These are phyloP conservation scores for Penicillium psychrofluorescens DNA, from an alignment of 495 filamentous ascomycete genomes.

Conservation along the genomic window DNA sequence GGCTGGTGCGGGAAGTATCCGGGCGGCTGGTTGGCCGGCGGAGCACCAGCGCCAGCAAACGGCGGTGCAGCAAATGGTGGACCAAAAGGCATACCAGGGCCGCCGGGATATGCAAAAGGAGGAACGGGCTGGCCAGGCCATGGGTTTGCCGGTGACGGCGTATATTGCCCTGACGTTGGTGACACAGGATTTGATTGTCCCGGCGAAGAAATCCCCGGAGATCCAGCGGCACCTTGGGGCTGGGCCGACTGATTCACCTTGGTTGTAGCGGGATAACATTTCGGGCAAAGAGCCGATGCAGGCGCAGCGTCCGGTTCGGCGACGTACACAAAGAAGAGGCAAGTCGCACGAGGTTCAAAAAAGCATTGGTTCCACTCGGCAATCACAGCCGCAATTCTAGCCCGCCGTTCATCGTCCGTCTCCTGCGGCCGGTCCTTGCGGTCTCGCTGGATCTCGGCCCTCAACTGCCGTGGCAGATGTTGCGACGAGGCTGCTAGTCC, in stretches of 20 bases:
- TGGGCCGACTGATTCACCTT: slow-evolving; percentile 14
- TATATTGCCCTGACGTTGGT: slow-evolving; percentile 11
- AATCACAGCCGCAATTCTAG: slow-evolving; percentile 35
- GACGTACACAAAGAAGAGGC: slow-evolving; percentile 32
- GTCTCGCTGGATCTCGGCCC: slow-evolving; percentile 36
- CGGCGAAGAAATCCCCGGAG: slow-evolving; percentile 1
- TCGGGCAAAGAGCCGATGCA: slow-evolving; percentile 33
- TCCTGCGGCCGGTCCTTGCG: slow-evolving; percentile 37
- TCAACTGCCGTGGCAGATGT: slow-evolving; percentile 31
- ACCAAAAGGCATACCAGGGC: slow-evolving; percentile 13
- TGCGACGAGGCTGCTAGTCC: slow-evolving; percentile 33
- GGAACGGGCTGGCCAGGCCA: slow-evolving; percentile 12
- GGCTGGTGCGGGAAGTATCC: slow-evolving; percentile 16
- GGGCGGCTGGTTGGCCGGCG: slow-evolving; percentile 20
- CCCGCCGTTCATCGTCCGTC: slow-evolving; percentile 33
- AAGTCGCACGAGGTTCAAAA: slow-evolving; percentile 35
- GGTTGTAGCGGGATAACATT: slow-evolving; percentile 39
- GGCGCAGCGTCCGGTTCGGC: slow-evolving; percentile 32
- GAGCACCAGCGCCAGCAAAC: slow-evolving; percentile 5
- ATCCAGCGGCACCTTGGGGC: slow-evolving; percentile 1
- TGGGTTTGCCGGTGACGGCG: slow-evolving; percentile 6
- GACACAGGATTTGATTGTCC: slow-evolving; percentile 2
- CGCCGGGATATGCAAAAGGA: slow-evolving; percentile 8
- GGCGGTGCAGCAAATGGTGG: slow-evolving; percentile 6
- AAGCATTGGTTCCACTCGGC: slow-evolving; percentile 48